phyloP scores from a whole-genome alignment of 805 yeast genomes.

The Saccharomyces eubayanus region DNA sequence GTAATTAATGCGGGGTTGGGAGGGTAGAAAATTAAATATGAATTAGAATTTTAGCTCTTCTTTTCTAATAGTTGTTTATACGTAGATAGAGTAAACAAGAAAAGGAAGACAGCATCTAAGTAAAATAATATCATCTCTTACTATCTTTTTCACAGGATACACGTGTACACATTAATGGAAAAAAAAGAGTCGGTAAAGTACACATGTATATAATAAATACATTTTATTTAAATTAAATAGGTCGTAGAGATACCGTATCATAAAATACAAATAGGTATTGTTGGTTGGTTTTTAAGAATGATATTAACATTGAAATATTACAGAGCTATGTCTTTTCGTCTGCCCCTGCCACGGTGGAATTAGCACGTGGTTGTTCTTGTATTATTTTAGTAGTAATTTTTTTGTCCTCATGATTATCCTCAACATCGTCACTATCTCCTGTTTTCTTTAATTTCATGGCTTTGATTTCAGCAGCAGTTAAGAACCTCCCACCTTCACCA shows the following conservation, averaged over 20 bases:
- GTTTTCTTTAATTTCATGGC: conserved; percentile 39
- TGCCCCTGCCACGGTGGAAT: not conserved
- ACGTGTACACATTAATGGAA: not conserved
- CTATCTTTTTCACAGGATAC: not conserved
- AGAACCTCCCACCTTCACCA: conserved; percentile 96
- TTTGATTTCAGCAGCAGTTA: conserved; percentile 82
- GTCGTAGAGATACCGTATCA: not conserved
- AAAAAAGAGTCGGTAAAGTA: not conserved
- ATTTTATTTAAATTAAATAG: not conserved
- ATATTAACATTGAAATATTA: not conserved
- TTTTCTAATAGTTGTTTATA: conserved; percentile 3
- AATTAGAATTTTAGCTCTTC: not conserved
- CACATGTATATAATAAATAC: not conserved
- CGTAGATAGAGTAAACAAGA: conserved; percentile 9
- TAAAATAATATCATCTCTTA: not conserved
- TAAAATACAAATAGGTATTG: not conserved
- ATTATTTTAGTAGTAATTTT: not conserved
- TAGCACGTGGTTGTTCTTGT: not conserved
- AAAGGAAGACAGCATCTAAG: not conserved
- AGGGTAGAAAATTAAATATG: not conserved
- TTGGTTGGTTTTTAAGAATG: not conserved
- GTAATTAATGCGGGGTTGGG: not conserved
- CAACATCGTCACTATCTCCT: not conserved
- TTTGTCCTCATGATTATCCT: not conserved
- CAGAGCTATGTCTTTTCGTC: not conserved